Percentiles rank a stretch among this genome's conserved stretches.
Evolutionary conservation across 192 early-diverging fungal genomes (phyloP).

Genomic region (Coemansia sp.): DNA sequence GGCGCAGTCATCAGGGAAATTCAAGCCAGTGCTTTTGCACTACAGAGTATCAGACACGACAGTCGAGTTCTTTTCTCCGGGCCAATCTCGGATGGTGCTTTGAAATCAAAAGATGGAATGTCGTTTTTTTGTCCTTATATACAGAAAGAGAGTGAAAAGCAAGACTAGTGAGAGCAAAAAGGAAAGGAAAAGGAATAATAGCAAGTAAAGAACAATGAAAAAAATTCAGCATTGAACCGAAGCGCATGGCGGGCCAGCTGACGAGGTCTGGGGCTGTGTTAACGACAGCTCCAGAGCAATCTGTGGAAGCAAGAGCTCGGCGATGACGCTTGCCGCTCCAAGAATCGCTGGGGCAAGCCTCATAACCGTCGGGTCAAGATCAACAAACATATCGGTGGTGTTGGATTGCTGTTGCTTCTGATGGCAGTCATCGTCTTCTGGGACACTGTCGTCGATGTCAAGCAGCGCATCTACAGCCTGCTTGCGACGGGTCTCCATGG

Average conservation of each 20-base stretch:
- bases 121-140: slow-evolving; percentile 7
- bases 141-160: background rate
- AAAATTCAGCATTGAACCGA: background rate
- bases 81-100: slow-evolving; percentile 46
- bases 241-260: background rate
- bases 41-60: slow-evolving; percentile 39
- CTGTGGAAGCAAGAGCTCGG: slow-evolving; percentile 32
- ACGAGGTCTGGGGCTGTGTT: slow-evolving; percentile 2
- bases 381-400: too few relatives aligned
- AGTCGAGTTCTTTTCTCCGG: slow-evolving; percentile 47
- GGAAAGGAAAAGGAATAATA: background rate
- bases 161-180: background rate
- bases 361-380: background rate
- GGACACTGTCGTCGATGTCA: slow-evolving; percentile 13
- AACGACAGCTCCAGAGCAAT: slow-evolving; percentile 42
- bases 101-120: background rate
- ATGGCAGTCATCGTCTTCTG: background rate
- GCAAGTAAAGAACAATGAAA: background rate
- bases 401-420: too few relatives aligned
- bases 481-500: slow-evolving; percentile 27
- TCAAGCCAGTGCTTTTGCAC: slow-evolving; percentile 36
- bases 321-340: slow-evolving; percentile 13
- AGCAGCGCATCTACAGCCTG: slow-evolving; percentile 41
- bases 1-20: background rate
- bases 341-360: background rate